Evolutionary conservation across 352 stramenopile species (phyloP), one percentile per base, ranked within the genome.

Genomic region (Pythium folliculosum): DNA sequence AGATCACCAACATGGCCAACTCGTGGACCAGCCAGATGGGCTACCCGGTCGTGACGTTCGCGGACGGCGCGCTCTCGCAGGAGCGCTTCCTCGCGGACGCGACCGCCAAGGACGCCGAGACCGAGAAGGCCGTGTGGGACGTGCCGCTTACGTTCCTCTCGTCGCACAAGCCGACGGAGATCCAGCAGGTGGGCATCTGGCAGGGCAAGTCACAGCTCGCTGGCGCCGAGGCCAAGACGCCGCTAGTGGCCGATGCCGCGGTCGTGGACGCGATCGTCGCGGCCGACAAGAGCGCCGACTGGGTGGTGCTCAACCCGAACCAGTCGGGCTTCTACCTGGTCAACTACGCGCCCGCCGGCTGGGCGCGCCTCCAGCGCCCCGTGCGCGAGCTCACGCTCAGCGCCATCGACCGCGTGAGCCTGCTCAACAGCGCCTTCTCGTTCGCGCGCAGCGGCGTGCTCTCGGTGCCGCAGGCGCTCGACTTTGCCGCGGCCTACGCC

Each of bases 251-350:
- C 38, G 82, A 94, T 50, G 78, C 75, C 25, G 73, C 90, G 10
- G 82, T 97, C 72, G 70, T 82, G 22, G 68, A 85, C 22, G 78
- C 78, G 38, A 65, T 97, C 13, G 22, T 52, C 0, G 44, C 65
- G 14, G 14, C 43, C 17, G 49, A 32, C 12, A 65, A 61, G 19
- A 72, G 78, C 6, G 77, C 68, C 17, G 82, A 77, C 43, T 99
- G 94, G 93, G 82, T 99, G 54, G 98, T 99, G 73, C 72, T 99
- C 32, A 99, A 99, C 79, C 88, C 92, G 9, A 86, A 90, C 53
- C 97, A 99, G 70, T 89, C 97, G 63, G 95, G 96, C 1, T 97
- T 97, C 47, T 98, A 98, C 82, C 82, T 98, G 25, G 95, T 99
- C 21, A 95, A 97, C 53, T 98, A 98, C 72, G 90, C 89, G 0